Conservation (phyloP, 2,329 filamentous ascomycete genomes). For the Pezicula radicicola region DNA sequence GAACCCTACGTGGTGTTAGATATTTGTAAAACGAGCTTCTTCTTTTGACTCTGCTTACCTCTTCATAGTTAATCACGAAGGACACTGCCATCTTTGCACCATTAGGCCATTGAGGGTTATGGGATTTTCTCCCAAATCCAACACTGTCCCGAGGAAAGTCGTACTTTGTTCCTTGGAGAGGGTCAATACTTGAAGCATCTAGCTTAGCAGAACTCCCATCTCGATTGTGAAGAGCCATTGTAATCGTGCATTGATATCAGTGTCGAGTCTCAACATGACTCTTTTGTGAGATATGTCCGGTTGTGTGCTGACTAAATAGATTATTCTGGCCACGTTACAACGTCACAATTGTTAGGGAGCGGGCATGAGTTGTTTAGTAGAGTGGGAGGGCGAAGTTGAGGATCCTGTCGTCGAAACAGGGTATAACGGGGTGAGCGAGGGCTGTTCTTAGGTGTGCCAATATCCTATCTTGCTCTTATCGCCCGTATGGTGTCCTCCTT, state of each 20-base stretch:
- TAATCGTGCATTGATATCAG: neutral
- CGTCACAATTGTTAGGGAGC: no score
- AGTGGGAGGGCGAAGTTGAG: no score
- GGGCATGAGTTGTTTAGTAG: no score
- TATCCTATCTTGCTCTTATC: no score
- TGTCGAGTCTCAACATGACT: no score
- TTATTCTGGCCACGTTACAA: no score
- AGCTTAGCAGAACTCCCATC: neutral
- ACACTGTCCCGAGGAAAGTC: slow-evolving; percentile 19
- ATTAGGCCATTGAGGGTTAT: slow-evolving; percentile 25
- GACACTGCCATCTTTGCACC: slow-evolving; percentile 25
- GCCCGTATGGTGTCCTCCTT: no score
- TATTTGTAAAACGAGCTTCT: neutral
- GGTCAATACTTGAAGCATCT: slow-evolving; percentile 3
- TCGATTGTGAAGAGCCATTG: neutral
- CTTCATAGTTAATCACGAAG: slow-evolving; percentile 13
- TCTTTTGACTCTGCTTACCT: neutral
- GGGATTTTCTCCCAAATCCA: slow-evolving; percentile 11
- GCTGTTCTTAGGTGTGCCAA: no score
- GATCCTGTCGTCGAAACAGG: no score
- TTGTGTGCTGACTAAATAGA: no score
- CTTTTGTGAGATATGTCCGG: no score
- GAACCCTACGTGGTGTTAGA: slow-evolving; percentile 7
- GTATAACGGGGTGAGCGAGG: no score
- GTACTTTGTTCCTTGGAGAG: slow-evolving; percentile 13